Evolutionary conservation across 257 asterid genomes (phyloP).

Genomic region (Jacaranda copaia): DNA sequence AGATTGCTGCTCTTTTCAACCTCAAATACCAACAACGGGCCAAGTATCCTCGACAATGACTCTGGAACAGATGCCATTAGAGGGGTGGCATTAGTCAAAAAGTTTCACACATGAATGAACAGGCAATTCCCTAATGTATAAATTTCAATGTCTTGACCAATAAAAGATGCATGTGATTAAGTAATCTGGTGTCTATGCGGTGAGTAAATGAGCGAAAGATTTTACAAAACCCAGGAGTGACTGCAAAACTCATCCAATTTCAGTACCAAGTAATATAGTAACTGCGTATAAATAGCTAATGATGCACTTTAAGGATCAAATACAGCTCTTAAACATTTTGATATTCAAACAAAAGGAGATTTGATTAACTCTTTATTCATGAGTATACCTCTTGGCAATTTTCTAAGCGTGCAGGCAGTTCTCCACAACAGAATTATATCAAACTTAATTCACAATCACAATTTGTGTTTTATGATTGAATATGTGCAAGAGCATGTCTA

Average conservation of each 20-base stretch:
- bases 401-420: background rate
- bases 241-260: slow-evolving; percentile 12
- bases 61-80: slow-evolving; percentile 45
- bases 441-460: background rate
- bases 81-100: slow-evolving; percentile 25
- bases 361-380: background rate
- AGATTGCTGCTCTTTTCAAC: slow-evolving; percentile 61
- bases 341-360: background rate
- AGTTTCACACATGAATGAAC: slow-evolving; percentile 5
- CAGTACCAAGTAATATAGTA: background rate
- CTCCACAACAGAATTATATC: background rate
- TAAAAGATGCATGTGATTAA: background rate
- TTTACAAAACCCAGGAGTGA: background rate
- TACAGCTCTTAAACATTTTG: background rate
- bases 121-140: slow-evolving; percentile 17
- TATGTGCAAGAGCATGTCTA: background rate
- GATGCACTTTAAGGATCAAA: background rate
- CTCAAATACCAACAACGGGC: slow-evolving; percentile 48
- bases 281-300: slow-evolving; percentile 7
- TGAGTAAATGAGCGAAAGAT: background rate
- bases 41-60: slow-evolving; percentile 54
- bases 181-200: background rate
- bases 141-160: background rate
- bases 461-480: background rate
- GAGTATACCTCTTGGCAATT: background rate